A percentile compares a stretch with the other conserved stretches of the same genome.
phyloP scores from a whole-genome alignment of 2,329 filamentous ascomycete species.

The Akanthomyces lecanii region DNA sequence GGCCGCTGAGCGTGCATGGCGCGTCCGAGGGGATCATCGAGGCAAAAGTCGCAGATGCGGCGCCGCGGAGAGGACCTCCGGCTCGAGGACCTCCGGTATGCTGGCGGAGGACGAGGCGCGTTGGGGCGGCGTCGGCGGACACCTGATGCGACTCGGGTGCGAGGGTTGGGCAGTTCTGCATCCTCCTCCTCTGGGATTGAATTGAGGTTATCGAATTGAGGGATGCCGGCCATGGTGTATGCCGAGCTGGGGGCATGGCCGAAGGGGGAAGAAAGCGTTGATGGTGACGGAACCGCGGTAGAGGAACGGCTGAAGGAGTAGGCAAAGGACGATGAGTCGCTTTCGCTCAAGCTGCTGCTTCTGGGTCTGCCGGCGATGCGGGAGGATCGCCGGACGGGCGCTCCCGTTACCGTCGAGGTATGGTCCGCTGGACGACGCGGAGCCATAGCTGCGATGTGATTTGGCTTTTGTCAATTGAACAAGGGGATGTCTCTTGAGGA shows the following conservation, averaged over 20 bases:
- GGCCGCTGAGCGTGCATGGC: constrained; percentile 7
- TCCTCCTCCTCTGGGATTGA: no score
- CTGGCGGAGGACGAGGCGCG: neutral
- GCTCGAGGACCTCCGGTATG: neutral
- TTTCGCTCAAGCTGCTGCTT: no score
- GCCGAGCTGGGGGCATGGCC: no score
- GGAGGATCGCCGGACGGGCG: neutral
- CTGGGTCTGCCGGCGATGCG: neutral
- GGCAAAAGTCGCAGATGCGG: constrained; percentile 21
- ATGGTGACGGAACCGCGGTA: no score
- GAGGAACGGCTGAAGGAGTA: no score
- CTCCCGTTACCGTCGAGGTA: neutral
- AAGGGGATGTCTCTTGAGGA: no score
- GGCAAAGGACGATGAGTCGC: no score
- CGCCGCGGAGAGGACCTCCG: neutral
- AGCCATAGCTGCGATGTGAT: neutral
- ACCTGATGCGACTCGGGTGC: neutral
- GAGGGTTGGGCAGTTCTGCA: no score
- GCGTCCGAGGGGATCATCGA: constrained; percentile 5
- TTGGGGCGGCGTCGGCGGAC: neutral
- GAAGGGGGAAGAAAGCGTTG: no score
- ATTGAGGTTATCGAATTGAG: no score
- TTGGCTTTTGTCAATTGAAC: neutral
- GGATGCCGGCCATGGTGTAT: no score
- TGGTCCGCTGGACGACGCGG: neutral